Evolutionary conservation across 2,329 filamentous ascomycete species (phyloP).

Genomic region (Blumeria hordei): DNA sequence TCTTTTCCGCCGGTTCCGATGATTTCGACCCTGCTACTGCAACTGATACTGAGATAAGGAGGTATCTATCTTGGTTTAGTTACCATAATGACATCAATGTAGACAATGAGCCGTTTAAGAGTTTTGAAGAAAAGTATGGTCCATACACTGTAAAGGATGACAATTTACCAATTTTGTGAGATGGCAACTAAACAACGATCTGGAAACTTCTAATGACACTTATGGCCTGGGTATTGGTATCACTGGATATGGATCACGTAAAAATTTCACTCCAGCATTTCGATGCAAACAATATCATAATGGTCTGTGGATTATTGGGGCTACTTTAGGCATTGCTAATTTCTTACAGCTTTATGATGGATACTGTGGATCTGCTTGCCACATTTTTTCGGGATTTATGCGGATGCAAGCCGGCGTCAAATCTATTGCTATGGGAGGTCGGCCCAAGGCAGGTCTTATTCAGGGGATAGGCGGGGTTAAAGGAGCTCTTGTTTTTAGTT

Average conservation of each 20-base stretch:
- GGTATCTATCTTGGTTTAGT: conserved; percentile 9
- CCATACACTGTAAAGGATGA: conserved; percentile 8
- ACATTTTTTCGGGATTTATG: conserved; percentile 31
- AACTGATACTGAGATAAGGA: conserved; percentile 4
- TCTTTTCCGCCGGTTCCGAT: conserved; percentile 2
- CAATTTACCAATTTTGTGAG: conserved; percentile 7
- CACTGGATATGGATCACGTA: no score
- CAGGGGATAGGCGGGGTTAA: conserved; percentile 43
- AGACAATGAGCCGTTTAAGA: conserved; percentile 9
- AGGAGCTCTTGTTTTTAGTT: conserved; percentile 21
- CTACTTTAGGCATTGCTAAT: conserved; percentile 15
- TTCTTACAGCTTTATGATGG: conserved; percentile 6
- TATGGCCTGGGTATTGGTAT: conserved; percentile 8
- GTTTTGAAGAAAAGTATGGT: conserved; percentile 1
- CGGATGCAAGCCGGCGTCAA: conserved; percentile 17
- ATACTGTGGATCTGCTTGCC: conserved; percentile 32
- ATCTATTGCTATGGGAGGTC: no score
- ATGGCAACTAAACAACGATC: conserved; percentile 11
- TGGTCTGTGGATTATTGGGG: conserved; percentile 1
- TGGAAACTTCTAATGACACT: conserved; percentile 1
- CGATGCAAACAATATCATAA: no score
- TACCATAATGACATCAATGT: conserved; percentile 11
- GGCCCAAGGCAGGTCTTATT: no score
- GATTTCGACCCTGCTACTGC: conserved; percentile 11
- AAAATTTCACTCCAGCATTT: no score